These are phyloP conservation scores for Geoglossum glabrum DNA, from an alignment of 495 filamentous ascomycete species.

Conservation along the genomic window DNA sequence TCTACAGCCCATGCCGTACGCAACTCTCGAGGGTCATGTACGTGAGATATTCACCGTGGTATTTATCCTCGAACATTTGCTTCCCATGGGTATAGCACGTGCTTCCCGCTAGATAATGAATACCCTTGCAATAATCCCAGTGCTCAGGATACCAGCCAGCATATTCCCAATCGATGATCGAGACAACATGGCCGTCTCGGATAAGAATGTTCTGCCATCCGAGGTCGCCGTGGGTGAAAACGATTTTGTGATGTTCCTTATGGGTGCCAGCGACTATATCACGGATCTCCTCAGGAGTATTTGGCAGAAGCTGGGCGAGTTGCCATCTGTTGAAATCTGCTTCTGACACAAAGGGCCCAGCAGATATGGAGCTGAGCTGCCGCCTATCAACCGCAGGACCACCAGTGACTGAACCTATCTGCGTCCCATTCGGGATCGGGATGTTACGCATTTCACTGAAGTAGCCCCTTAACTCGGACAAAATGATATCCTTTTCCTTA, in stretches of 20 bases:
- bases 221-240: conserved; percentile 11
- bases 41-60: neutral
- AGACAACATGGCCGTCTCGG: conserved; percentile 4
- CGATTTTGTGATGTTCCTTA: conserved; percentile 4
- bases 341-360: conserved; percentile 6
- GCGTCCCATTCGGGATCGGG: neutral
- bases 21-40: neutral
- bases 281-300: neutral
- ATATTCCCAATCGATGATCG: conserved; percentile 11
- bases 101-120: neutral
- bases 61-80: neutral
- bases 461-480: neutral
- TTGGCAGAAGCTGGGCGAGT: neutral
- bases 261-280: neutral
- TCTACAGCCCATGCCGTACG: neutral
- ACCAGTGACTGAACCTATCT: neutral
- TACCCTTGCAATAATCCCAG: conserved; percentile 10
- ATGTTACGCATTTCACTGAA: neutral
- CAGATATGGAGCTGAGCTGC: neutral
- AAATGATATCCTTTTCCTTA: neutral
- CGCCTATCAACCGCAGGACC: neutral
- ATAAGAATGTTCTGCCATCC: conserved; percentile 8
- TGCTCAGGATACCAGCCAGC: conserved; percentile 12
- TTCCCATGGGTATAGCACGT: neutral
- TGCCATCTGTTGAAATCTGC: conserved; percentile 7